Conservation (phyloP, 192 early-diverging fungal genomes). For the Podochytrium sp. region DNA sequence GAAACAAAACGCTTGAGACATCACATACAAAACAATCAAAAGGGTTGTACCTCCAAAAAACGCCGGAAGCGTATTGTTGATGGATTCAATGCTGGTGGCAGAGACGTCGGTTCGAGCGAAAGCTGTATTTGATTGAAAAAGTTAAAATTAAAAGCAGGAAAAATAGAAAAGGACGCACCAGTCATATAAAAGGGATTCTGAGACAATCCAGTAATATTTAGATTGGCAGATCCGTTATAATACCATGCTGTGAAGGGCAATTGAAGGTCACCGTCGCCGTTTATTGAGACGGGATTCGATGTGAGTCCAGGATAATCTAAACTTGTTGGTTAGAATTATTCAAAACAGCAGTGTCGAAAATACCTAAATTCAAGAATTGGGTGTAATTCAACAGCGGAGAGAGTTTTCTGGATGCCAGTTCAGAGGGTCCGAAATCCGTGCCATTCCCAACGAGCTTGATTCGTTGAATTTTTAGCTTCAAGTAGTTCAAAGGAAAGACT, state of each 20-base stretch:
- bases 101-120: neutral
- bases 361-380: neutral
- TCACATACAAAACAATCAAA: neutral
- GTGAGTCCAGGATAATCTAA: neutral
- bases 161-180: neutral
- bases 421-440: neutral
- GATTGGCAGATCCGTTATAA: neutral
- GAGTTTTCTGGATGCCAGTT: neutral
- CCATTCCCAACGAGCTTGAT: no score
- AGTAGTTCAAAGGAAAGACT: neutral
- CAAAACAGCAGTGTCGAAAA: no score
- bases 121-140: neutral
- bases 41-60: conserved; percentile 4
- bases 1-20: neutral
- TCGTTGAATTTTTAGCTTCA: neutral
- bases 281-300: neutral
- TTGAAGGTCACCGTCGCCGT: neutral
- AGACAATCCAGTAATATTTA: neutral
- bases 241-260: neutral
- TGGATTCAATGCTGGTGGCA: neutral
- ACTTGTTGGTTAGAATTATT: no score
- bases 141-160: neutral
- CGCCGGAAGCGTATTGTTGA: neutral
- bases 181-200: neutral
- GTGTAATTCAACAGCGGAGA: neutral